Evolutionary conservation across 2,329 filamentous ascomycete genomes (phyloP).

Genomic region (Aureobasidium sp.): DNA sequence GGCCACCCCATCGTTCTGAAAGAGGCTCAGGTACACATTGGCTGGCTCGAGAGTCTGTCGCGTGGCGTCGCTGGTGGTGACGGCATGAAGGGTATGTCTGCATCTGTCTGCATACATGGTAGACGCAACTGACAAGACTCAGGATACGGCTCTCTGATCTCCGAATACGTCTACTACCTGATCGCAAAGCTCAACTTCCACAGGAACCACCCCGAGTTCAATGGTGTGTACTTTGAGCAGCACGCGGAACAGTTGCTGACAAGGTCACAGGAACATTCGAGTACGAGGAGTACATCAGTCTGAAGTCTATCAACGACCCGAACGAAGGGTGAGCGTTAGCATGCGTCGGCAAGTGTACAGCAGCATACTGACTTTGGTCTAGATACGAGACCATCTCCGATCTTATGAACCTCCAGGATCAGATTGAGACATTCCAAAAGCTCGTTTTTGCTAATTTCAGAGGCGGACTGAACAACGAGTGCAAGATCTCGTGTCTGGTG

Average conservation of each 20-base stretch:
- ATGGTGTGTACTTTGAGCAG: constrained; percentile 31
- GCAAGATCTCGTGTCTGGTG: constrained; percentile 86
- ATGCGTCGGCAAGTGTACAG: background rate
- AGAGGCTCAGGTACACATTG: constrained; percentile 79
- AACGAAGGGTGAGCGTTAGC: constrained; percentile 61
- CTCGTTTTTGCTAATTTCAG: constrained; percentile 96
- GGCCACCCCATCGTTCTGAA: constrained; percentile 80
- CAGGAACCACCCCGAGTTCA: constrained; percentile 93
- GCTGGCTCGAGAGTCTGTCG: constrained; percentile 88
- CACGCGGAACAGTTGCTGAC: background rate
- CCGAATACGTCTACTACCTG: constrained; percentile 94
- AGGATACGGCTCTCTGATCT: constrained; percentile 82
- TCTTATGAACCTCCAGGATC: constrained; percentile 92
- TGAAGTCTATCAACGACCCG: constrained; percentile 96
- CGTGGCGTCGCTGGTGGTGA: constrained; percentile 66
- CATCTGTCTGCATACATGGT: background rate
- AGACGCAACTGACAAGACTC: constrained; percentile 15
- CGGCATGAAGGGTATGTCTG: constrained; percentile 37
- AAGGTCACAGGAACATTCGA: constrained; percentile 75
- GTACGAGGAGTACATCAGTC: constrained; percentile 96
- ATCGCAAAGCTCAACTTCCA: constrained; percentile 95
- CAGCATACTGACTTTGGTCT: background rate
- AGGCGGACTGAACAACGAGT: constrained; percentile 86
- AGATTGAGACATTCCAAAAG: constrained; percentile 98
- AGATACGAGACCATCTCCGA: constrained; percentile 85